Conservation (phyloP, 2,329 filamentous ascomycete species). For the Pestalotiopsis sp. region DNA sequence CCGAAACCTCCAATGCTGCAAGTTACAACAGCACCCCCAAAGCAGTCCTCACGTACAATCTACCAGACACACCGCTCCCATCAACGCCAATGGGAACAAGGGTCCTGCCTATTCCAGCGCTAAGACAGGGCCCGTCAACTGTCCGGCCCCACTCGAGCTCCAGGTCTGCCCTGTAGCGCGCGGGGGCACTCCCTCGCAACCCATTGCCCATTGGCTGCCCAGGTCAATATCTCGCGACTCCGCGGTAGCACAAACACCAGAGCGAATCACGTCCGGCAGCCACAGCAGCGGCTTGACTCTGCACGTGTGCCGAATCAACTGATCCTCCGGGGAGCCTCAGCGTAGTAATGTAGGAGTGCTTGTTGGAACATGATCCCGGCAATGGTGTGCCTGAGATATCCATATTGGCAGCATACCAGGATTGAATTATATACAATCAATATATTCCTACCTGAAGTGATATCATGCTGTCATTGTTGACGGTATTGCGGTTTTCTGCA, state of each 20-base stretch:
- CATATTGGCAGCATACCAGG: neutral
- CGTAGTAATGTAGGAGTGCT: no score
- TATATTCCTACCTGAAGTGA: no score
- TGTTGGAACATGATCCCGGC: no score
- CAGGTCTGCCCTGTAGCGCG: neutral
- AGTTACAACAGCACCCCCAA: neutral
- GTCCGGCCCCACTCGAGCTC: neutral
- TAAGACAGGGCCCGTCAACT: neutral
- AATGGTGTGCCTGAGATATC: neutral
- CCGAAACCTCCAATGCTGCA: neutral
- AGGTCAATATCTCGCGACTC: neutral
- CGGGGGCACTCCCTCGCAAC: neutral
- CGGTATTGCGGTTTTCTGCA: no score
- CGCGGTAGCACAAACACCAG: neutral
- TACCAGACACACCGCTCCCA: conserved; percentile 6
- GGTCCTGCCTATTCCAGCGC: conserved; percentile 9
- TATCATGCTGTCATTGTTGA: no score
- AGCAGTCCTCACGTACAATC: neutral
- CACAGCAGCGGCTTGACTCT: neutral
- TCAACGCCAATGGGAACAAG: neutral
- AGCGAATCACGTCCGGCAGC: neutral
- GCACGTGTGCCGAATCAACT: neutral
- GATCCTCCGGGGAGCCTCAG: neutral
- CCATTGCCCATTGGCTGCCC: neutral
- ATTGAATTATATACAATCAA: no score